These are phyloP conservation scores for Lentinula edodes DNA, from an alignment of 768 basidiomycete genomes.

Conservation along the genomic window DNA sequence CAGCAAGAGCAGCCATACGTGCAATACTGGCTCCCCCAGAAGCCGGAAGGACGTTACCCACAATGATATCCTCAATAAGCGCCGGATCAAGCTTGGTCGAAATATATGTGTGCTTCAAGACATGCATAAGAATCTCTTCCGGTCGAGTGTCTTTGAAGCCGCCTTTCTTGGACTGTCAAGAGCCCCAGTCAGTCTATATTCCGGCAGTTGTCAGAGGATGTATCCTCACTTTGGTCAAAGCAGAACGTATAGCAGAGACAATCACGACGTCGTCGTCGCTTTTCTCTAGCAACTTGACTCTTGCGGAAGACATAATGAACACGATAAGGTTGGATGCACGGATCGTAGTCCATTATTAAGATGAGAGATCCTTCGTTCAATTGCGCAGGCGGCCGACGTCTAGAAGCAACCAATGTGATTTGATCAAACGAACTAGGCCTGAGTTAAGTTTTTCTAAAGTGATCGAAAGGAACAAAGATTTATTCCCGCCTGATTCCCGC, in stretches of 20 bases:
- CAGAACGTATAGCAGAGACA: constrained; percentile 81
- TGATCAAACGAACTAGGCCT: no score
- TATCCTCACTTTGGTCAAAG: constrained; percentile 76
- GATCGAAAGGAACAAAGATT: no score
- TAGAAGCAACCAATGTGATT: no score
- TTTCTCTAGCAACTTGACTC: constrained; percentile 63
- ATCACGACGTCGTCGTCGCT: constrained; percentile 87
- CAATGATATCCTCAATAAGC: constrained; percentile 78
- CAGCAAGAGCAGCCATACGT: constrained; percentile 84
- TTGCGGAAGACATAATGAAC: constrained; percentile 28
- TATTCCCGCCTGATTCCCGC: no score
- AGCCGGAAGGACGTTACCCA: constrained; percentile 86
- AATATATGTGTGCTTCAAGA: constrained; percentile 69
- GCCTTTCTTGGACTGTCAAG: constrained; percentile 68
- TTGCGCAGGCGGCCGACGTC: no score
- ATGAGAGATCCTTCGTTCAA: no score
- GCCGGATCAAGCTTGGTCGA: constrained; percentile 68
- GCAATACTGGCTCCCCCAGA: constrained; percentile 78
- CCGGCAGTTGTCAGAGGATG: not conserved
- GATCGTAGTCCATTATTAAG: not conserved
- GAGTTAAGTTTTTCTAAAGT: no score
- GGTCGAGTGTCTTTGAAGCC: constrained; percentile 89
- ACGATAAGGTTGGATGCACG: not conserved
- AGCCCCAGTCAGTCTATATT: not conserved
- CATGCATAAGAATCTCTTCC: constrained; percentile 73